Percentiles rank a stretch among this genome's conserved stretches.
Conservation (phyloP, 75 land plant species). For the Adiantum capillusveneris region DNA sequence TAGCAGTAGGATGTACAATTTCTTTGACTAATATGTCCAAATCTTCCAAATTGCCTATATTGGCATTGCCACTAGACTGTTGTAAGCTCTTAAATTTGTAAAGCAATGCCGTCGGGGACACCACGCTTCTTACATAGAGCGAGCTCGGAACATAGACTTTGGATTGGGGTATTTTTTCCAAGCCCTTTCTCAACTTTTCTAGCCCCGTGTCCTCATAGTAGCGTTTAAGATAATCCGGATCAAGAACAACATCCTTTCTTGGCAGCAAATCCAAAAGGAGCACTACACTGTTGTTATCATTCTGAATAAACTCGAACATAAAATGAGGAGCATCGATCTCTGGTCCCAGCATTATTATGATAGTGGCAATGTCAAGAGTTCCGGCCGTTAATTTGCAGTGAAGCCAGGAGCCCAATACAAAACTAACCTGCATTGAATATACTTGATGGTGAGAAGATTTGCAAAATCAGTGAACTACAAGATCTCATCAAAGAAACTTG, state of each 20-base stretch:
- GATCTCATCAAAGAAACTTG: too few relatives aligned
- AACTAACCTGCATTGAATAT: slow-evolving; percentile 36
- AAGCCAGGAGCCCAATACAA: slow-evolving; percentile 43
- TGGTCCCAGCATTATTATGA: slow-evolving; percentile 37
- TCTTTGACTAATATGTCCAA: slow-evolving; percentile 23
- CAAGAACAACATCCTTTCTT: slow-evolving; percentile 31
- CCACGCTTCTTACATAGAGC: slow-evolving; percentile 37
- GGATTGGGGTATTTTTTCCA: slow-evolving; percentile 27
- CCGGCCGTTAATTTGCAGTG: slow-evolving; percentile 32
- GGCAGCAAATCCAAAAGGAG: slow-evolving; percentile 34
- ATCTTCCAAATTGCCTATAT: slow-evolving; percentile 8
- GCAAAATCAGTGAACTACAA: too few relatives aligned
- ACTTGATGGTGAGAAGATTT: too few relatives aligned
- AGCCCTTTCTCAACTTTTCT: slow-evolving; percentile 21
- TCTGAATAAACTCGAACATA: slow-evolving; percentile 36
- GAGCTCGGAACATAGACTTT: slow-evolving; percentile 28
- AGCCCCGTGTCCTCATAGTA: slow-evolving; percentile 37
- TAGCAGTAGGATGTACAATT: slow-evolving; percentile 25
- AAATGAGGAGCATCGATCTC: slow-evolving; percentile 38
- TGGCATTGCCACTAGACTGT: not conserved
- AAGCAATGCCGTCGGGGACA: slow-evolving; percentile 40
- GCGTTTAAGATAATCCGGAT: slow-evolving; percentile 30
- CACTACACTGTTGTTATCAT: slow-evolving; percentile 21
- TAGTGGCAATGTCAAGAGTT: slow-evolving; percentile 33
- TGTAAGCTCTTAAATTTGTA: slow-evolving; percentile 23